These are phyloP conservation scores for Aspergillus taichungensis DNA, from an alignment of 495 filamentous ascomycete species.

Conservation along the genomic window DNA sequence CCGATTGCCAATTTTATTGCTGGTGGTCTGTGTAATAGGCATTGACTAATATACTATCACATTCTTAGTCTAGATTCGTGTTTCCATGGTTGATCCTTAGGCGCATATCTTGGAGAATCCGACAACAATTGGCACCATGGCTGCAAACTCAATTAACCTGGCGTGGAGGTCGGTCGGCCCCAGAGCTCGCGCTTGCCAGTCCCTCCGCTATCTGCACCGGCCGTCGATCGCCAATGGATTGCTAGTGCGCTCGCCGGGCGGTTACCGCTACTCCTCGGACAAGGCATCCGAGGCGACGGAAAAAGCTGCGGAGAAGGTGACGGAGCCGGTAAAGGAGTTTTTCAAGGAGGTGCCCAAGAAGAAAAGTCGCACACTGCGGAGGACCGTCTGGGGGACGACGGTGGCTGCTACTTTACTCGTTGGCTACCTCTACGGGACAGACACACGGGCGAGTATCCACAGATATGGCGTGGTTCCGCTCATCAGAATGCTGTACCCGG, in stretches of 20 bases:
- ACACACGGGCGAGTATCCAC: slow-evolving; percentile 83
- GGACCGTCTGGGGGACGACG: slow-evolving; percentile 47
- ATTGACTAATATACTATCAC: background rate
- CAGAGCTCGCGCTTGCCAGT: slow-evolving; percentile 21
- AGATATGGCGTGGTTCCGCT: slow-evolving; percentile 68
- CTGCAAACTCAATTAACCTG: slow-evolving; percentile 16
- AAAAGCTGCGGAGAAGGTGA: slow-evolving; percentile 6
- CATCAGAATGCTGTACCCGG: slow-evolving; percentile 61
- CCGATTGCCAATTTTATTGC: too few species aligned
- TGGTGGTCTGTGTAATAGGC: too few species aligned
- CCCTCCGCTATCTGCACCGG: slow-evolving; percentile 17
- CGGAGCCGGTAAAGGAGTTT: slow-evolving; percentile 10
- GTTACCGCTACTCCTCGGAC: slow-evolving; percentile 26
- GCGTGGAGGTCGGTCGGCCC: slow-evolving; percentile 21
- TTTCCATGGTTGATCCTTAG: background rate
- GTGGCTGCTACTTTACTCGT: slow-evolving; percentile 42
- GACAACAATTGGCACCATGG: slow-evolving; percentile 11
- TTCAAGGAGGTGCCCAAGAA: slow-evolving; percentile 28
- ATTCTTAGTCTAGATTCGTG: background rate
- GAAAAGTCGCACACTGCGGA: slow-evolving; percentile 26
- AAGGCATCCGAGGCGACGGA: slow-evolving; percentile 9
- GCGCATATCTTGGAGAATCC: background rate
- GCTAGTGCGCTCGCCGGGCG: slow-evolving; percentile 7
- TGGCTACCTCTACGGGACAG: slow-evolving; percentile 73
- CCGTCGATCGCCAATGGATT: slow-evolving; percentile 13